These are phyloP conservation scores for Bipolaris bicolor DNA, from an alignment of 2,329 filamentous ascomycete genomes.

Conservation along the genomic window DNA sequence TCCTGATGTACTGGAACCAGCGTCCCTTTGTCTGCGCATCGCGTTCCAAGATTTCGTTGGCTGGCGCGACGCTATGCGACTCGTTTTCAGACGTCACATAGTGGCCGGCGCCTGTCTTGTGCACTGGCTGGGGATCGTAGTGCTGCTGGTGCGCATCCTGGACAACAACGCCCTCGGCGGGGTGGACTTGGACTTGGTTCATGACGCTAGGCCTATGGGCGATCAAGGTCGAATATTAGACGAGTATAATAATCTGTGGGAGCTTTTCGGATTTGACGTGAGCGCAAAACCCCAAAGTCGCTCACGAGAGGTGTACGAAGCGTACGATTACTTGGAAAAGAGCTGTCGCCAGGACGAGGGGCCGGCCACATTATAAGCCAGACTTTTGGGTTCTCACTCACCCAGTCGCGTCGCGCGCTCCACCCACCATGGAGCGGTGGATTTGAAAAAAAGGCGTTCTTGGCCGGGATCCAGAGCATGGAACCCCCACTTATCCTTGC, in stretches of 20 bases:
- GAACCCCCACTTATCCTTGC: slow-evolving; percentile 12
- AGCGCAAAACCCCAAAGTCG: slow-evolving; percentile 54
- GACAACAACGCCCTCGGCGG: slow-evolving; percentile 18
- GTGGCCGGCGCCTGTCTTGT: slow-evolving; percentile 26
- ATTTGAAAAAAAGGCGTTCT: slow-evolving; percentile 28
- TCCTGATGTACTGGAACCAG: slow-evolving; percentile 74
- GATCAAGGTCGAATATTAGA: too few species aligned
- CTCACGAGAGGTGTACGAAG: slow-evolving; percentile 35
- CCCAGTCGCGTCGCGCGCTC: slow-evolving; percentile 10
- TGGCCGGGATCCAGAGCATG: slow-evolving; percentile 23
- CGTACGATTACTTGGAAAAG: slow-evolving; percentile 10
- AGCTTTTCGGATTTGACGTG: slow-evolving; percentile 46
- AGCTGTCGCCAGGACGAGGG: slow-evolving; percentile 13
- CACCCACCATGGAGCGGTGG: slow-evolving; percentile 11
- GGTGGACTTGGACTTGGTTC: slow-evolving; percentile 22
- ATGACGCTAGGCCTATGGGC: slow-evolving; percentile 5
- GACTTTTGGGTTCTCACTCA: not conserved
- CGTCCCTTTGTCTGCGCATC: slow-evolving; percentile 53
- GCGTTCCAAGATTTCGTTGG: slow-evolving; percentile 31
- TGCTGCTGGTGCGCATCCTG: slow-evolving; percentile 29
- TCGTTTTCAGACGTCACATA: slow-evolving; percentile 40
- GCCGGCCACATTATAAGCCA: slow-evolving; percentile 33
- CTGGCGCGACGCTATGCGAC: slow-evolving; percentile 20
- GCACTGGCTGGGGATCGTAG: slow-evolving; percentile 14
- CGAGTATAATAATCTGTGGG: slow-evolving; percentile 20